These are phyloP conservation scores for Wakefieldia striispora DNA, from an alignment of 768 basidiomycete genomes.

Conservation along the genomic window DNA sequence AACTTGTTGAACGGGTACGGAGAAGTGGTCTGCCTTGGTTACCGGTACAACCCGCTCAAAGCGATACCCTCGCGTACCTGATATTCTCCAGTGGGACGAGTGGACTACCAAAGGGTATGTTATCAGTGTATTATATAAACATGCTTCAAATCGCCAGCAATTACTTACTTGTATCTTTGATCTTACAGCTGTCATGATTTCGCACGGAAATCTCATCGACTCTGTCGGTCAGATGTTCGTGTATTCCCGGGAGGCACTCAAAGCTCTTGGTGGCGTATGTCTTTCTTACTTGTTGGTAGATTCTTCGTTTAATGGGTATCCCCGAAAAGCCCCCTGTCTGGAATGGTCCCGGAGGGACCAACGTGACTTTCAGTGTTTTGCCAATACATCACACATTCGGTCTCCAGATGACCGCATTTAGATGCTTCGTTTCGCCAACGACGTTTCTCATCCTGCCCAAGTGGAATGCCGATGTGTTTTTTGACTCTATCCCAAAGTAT, in stretches of 20 bases:
- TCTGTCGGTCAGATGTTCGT: slow-evolving; percentile 42
- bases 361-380: slow-evolving; percentile 37
- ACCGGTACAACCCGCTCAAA: slow-evolving; percentile 43
- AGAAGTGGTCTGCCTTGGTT: slow-evolving; percentile 38
- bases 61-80: slow-evolving; percentile 63
- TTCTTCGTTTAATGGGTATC: too few species aligned
- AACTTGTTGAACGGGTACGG: slow-evolving; percentile 42
- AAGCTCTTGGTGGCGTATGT: slow-evolving; percentile 43
- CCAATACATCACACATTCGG: too few species aligned
- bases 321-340: slow-evolving; percentile 38
- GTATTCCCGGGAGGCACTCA: slow-evolving; percentile 27
- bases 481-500: too few species aligned
- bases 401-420: too few species aligned
- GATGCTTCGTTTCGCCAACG: too few species aligned
- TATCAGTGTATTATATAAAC: too few species aligned
- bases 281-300: background rate
- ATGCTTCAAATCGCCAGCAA: too few species aligned
- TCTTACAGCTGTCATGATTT: slow-evolving; percentile 63
- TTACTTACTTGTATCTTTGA: background rate
- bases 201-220: slow-evolving; percentile 60
- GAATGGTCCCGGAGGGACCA: slow-evolving; percentile 43
- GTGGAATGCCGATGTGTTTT: too few species aligned
- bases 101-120: slow-evolving; percentile 68
- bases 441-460: too few species aligned
- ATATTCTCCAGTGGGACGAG: slow-evolving; percentile 79